Evolutionary conservation across 208 protist genomes (phyloP).

Genomic region (Trypanosomatidae sp.): DNA sequence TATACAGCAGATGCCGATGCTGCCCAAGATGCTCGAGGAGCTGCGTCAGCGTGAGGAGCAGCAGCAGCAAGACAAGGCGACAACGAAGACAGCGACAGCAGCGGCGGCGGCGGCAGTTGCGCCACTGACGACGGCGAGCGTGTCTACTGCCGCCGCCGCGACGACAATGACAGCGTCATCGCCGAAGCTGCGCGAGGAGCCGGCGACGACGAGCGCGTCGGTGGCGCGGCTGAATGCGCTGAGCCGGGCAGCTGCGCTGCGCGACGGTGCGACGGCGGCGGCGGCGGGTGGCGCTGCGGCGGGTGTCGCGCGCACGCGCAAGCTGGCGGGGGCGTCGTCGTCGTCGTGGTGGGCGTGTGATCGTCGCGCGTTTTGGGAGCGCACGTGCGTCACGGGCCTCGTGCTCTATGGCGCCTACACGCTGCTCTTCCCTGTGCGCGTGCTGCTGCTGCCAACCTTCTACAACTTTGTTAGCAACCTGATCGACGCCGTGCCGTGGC

Average conservation of each 20-base stretch:
- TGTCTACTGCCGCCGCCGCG: background rate
- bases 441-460: slow-evolving; percentile 50
- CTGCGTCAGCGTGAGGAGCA: slow-evolving; percentile 40
- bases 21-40: slow-evolving; percentile 47
- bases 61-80: slow-evolving; percentile 1
- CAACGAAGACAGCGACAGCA: background rate
- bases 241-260: slow-evolving; percentile 4
- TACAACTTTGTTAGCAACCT: slow-evolving; percentile 49
- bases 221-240: slow-evolving; percentile 41
- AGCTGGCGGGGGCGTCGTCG: background rate
- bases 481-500: slow-evolving; percentile 56
- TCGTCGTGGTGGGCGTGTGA: slow-evolving; percentile 13
- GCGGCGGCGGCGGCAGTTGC: background rate
- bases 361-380: slow-evolving; percentile 68
- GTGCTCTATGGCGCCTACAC: slow-evolving; percentile 53
- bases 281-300: background rate
- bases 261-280: slow-evolving; percentile 2
- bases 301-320: background rate
- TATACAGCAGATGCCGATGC: slow-evolving; percentile 35
- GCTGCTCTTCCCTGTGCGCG: slow-evolving; percentile 64
- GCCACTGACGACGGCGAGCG: background rate
- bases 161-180: background rate
- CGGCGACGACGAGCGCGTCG: slow-evolving; percentile 29
- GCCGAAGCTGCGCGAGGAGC: slow-evolving; percentile 5
- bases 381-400: slow-evolving; percentile 25